phyloP scores from a whole-genome alignment of 495 filamentous ascomycete genomes.

The Xylaria sp. region DNA sequence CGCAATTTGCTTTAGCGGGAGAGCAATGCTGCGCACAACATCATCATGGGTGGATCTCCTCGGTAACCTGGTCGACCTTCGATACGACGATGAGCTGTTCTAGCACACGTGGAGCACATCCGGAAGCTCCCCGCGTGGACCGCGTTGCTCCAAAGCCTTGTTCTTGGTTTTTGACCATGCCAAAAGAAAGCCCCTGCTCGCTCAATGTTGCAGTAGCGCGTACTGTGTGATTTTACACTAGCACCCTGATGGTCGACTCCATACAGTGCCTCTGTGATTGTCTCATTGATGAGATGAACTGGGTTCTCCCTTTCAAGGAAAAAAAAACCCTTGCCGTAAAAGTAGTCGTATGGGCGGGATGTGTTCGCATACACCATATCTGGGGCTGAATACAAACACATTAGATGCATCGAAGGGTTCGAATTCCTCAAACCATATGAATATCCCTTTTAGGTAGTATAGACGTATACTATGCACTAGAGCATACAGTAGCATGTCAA shows the following conservation, averaged over 20 bases:
- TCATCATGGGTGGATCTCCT: background rate
- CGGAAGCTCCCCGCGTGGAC: conserved; percentile 29
- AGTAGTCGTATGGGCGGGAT: background rate
- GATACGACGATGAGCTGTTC: conserved; percentile 28
- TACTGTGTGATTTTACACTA: conserved; percentile 20
- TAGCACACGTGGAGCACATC: conserved; percentile 28
- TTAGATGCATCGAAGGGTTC: background rate
- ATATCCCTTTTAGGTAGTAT: background rate
- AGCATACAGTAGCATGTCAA: conserved; percentile 7
- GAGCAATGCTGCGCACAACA: conserved; percentile 9
- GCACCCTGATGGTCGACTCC: background rate
- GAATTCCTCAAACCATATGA: background rate
- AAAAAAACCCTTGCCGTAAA: conserved; percentile 7
- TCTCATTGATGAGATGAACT: conserved; percentile 4
- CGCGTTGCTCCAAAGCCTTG: conserved; percentile 13
- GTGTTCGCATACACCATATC: background rate
- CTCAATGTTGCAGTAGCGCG: background rate
- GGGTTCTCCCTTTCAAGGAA: conserved; percentile 3
- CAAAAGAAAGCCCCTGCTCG: conserved; percentile 5
- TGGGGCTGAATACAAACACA: background rate
- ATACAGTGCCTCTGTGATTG: conserved; percentile 12
- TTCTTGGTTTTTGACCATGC: conserved; percentile 24
- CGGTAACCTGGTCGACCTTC: conserved; percentile 4
- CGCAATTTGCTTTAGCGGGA: conserved; percentile 24
- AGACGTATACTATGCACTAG: background rate